A percentile compares a stretch with the other conserved stretches of the same genome.
Evolutionary conservation across 1,284 basidiomycete genomes (phyloP).

Genomic region (Heterobasidion irregulare): DNA sequence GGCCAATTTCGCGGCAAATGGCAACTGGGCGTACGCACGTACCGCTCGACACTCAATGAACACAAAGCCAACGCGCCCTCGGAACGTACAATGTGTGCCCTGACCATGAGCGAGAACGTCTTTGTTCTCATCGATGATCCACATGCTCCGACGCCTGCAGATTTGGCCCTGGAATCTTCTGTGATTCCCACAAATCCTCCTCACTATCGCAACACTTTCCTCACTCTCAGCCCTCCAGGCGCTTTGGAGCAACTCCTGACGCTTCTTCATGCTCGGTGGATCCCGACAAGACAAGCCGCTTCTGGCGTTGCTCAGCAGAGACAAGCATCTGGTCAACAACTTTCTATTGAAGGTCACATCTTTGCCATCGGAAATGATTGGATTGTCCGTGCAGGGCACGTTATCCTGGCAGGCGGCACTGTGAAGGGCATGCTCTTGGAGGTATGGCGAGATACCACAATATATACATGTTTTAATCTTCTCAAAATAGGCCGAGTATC

Average conservation of each 20-base stretch:
- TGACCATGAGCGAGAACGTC: constrained; percentile 71
- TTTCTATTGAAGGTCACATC: constrained; percentile 59
- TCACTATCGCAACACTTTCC: constrained; percentile 66
- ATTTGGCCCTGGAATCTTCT: constrained; percentile 25
- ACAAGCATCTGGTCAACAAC: constrained; percentile 48
- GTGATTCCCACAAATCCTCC: constrained; percentile 31
- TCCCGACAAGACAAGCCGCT: constrained; percentile 51
- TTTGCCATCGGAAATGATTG: constrained; percentile 72
- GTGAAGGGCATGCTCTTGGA: constrained; percentile 75
- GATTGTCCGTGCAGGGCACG: constrained; percentile 73
- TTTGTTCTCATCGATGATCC: constrained; percentile 73
- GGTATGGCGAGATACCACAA: constrained; percentile 29
- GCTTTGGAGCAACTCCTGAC: constrained; percentile 63
- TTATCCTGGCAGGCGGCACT: constrained; percentile 60
- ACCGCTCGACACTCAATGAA: constrained; percentile 55
- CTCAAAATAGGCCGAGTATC: constrained; percentile 57
- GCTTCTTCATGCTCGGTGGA: constrained; percentile 67
- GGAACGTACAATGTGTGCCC: constrained; percentile 61
- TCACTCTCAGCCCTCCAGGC: constrained; percentile 63
- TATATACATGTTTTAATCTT: too few relatives aligned
- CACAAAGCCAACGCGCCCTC: constrained; percentile 40
- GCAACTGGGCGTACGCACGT: constrained; percentile 62
- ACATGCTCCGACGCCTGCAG: constrained; percentile 52
- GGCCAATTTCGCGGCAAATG: constrained; percentile 52
- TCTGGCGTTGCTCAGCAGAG: constrained; percentile 32